phyloP scores from a whole-genome alignment of 2,329 filamentous ascomycete genomes.

The Fusarium lyarnte region DNA sequence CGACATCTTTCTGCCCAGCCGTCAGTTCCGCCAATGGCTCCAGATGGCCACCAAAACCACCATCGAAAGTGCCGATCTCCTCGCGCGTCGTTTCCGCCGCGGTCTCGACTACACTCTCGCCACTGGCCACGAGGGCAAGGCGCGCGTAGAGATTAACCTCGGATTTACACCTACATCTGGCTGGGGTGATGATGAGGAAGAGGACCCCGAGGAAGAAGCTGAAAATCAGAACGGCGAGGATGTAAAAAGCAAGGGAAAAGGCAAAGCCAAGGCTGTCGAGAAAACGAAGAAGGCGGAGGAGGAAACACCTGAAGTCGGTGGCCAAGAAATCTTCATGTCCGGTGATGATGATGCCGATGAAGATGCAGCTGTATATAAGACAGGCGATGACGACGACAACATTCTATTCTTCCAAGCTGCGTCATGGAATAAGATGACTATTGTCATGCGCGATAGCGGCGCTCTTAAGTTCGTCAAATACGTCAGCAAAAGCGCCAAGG shows the following conservation, averaged over 20 bases:
- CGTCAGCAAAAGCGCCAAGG: conserved; percentile 81
- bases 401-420: conserved; percentile 71
- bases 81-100: conserved; percentile 87
- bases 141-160: conserved; percentile 87
- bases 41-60: conserved; percentile 80
- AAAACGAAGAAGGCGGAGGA: neutral
- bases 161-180: conserved; percentile 85
- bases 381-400: conserved; percentile 78
- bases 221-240: conserved; percentile 47
- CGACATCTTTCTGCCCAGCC: conserved; percentile 83
- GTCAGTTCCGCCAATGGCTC: conserved; percentile 90
- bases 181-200: conserved; percentile 78
- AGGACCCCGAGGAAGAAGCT: conserved; percentile 51
- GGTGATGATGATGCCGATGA: conserved; percentile 76
- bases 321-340: conserved; percentile 93
- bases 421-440: conserved; percentile 88
- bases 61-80: conserved; percentile 77
- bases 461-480: conserved; percentile 97
- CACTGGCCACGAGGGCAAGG: conserved; percentile 80
- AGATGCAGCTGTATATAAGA: conserved; percentile 89
- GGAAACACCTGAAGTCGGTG: conserved; percentile 69
- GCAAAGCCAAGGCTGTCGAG: conserved; percentile 35
- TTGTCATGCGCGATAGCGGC: conserved; percentile 88
- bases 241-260: conserved; percentile 46
- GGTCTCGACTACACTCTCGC: conserved; percentile 94